Evolutionary conservation across 345 rosid genomes (phyloP).

Genomic region (Hibiscus mutabilis): DNA sequence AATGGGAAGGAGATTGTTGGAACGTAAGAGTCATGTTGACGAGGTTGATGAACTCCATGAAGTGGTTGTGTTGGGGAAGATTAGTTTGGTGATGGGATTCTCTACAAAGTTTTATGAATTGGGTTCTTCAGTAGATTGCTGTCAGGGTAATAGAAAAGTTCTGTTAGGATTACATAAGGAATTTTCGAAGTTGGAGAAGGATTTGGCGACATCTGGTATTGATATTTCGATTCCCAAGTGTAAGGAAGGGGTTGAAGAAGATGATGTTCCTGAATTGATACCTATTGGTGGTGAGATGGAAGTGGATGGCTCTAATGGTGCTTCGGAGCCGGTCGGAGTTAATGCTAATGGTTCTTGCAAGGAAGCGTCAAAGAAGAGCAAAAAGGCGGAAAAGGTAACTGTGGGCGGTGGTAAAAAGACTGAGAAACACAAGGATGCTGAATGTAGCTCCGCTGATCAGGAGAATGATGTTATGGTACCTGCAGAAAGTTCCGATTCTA

Average conservation of each 20-base stretch:
- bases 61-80: conserved; percentile 47
- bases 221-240: conserved; percentile 36
- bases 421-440: conserved; percentile 30
- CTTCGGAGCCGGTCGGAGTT: conserved; percentile 14
- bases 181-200: conserved; percentile 74
- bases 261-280: conserved; percentile 47
- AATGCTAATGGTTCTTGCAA: conserved; percentile 25
- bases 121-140: conserved; percentile 68
- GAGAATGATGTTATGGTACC: conserved; percentile 19
- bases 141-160: conserved; percentile 83
- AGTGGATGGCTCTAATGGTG: conserved; percentile 15
- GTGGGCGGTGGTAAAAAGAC: conserved; percentile 25
- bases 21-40: conserved; percentile 33
- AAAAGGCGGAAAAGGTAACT: conserved; percentile 35
- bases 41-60: conserved; percentile 42
- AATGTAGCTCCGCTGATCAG: conserved; percentile 14
- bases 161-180: conserved; percentile 54
- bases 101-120: conserved; percentile 58
- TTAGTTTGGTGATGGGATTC: conserved; percentile 49
- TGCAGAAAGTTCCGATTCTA: conserved; percentile 15
- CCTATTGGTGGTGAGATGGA: conserved; percentile 35
- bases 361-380: conserved; percentile 41
- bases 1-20: conserved; percentile 54
- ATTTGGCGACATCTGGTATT: conserved; percentile 29
- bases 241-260: conserved; percentile 16